phyloP scores from a whole-genome alignment of 1,284 basidiomycete species.

The Cystobasidium pallidum region DNA sequence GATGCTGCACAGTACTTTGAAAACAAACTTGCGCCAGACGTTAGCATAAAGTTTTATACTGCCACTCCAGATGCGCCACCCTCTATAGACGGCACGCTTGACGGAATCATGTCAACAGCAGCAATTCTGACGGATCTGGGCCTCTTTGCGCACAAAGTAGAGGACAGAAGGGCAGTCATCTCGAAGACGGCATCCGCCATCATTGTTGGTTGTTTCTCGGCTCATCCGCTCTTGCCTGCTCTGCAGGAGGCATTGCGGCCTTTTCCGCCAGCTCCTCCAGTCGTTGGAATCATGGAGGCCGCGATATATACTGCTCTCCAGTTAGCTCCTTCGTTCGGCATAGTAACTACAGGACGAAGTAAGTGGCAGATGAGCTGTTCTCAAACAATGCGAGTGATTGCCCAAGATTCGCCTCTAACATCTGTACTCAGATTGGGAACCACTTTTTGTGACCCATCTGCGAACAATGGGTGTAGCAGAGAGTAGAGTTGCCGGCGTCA shows the following conservation, averaged over 20 bases:
- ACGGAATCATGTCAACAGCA: slow-evolving; percentile 7
- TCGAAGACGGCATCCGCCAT: background rate
- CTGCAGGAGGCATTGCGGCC: slow-evolving; percentile 9
- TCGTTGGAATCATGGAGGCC: slow-evolving; percentile 23
- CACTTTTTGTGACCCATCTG: slow-evolving; percentile 11
- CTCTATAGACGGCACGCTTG: slow-evolving; percentile 14
- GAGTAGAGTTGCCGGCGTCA: slow-evolving; percentile 3
- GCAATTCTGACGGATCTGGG: slow-evolving; percentile 7
- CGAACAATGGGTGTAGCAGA: slow-evolving; percentile 15
- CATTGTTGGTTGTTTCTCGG: slow-evolving; percentile 22
- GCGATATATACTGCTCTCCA: slow-evolving; percentile 18
- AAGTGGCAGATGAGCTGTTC: background rate
- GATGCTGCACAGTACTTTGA: background rate
- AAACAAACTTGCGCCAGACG: background rate
- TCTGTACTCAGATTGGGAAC: slow-evolving; percentile 9
- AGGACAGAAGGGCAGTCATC: background rate
- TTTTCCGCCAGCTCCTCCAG: background rate
- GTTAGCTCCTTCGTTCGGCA: slow-evolving; percentile 9
- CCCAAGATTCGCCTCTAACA: background rate
- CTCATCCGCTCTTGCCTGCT: slow-evolving; percentile 18
- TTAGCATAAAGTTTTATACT: slow-evolving; percentile 9
- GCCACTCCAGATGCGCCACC: background rate
- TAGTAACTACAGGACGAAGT: slow-evolving; percentile 17
- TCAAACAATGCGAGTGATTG: background rate
- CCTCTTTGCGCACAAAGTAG: background rate